Percentiles rank a stretch among this genome's conserved stretches.
phyloP scores from a whole-genome alignment of 306 rosid species.

The Sophora flavescens region DNA sequence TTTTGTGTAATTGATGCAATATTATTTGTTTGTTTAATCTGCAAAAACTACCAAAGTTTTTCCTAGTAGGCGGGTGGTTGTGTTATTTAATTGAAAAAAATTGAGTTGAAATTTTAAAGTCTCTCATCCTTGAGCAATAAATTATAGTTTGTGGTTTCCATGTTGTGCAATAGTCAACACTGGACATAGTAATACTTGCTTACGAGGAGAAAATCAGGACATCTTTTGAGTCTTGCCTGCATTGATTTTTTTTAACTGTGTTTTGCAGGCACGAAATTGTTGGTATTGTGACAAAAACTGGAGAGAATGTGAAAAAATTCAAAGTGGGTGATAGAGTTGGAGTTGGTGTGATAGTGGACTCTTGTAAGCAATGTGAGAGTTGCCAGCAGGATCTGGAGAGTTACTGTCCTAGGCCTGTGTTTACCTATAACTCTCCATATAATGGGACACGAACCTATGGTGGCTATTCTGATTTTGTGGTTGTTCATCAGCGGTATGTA shows the following conservation, averaged over 20 bases:
- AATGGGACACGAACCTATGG: constrained; percentile 77
- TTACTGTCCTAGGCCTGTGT: constrained; percentile 68
- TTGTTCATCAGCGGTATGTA: constrained; percentile 78
- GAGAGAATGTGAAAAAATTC: constrained; percentile 74
- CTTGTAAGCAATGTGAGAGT: constrained; percentile 75
- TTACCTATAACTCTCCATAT: constrained; percentile 65
- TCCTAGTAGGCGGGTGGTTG: background rate
- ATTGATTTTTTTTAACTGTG: constrained; percentile 6
- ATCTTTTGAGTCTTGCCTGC: background rate
- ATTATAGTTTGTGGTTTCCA: constrained; percentile 4
- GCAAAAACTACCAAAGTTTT: no score
- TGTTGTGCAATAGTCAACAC: constrained; percentile 1
- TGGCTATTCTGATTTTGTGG: constrained; percentile 80
- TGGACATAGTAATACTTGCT: constrained; percentile 21
- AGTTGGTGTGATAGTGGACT: constrained; percentile 86
- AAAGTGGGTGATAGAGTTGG: constrained; percentile 86
- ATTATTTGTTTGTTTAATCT: background rate
- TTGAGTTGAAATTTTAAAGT: background rate
- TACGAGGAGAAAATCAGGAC: background rate
- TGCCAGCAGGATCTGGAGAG: constrained; percentile 83
- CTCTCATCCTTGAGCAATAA: background rate
- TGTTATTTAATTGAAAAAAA: background rate
- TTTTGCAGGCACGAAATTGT: constrained; percentile 85
- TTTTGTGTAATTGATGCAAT: background rate
- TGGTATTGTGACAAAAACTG: constrained; percentile 75